Evolutionary conservation across 2,329 filamentous ascomycete species (phyloP), one percentile per base, ranked within the genome.

Genomic region (Aureobasidium uvarum): DNA sequence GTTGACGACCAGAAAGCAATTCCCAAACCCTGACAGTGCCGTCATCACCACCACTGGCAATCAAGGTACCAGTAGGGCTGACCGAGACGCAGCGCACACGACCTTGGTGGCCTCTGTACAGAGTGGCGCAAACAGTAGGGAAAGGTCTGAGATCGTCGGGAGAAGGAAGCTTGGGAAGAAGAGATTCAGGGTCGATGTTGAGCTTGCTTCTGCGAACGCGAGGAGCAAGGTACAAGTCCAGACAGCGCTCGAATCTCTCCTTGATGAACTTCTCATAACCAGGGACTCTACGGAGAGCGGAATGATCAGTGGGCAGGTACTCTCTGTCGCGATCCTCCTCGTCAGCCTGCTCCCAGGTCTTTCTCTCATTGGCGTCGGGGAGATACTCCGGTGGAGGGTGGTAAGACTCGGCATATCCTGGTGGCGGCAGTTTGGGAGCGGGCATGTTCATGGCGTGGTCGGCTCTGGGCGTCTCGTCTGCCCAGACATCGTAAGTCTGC

Each of bases 341-440:
- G 69, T 98, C 94, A 31, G 86, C 83, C 62, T 90, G 85, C 72
- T 96, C 87, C 95, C 95, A 99, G 16, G 85, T 84, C 70, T 90
- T 87, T 75, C 84, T 91, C 80, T 99, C 95, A 45, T 90, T 87
- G 72, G 89, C 86, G 64, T 91, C 90, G 1, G 94, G 96, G 2
- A 99, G 81, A 75, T 98, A 99, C 80, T 99, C 95, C 4, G 89
- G 86, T 58, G 96, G 95, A 28, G 95, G 95, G 77, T 98, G 96
- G 76, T 99, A 98, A 74, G 92, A 96, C 76, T 97, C 86, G 72
- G 96, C 93, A 76, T 96, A 97, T 62, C 92, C 92, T 33, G 95
- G 95, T 43, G 95, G 94, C 33, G 94, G 88, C 58, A 96, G 83
- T 76, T 99, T 99, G 5, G 95, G 95, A 1, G 95, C 94, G 18